Percentiles rank a stretch among this genome's conserved stretches.
These are phyloP conservation scores for Phialocephala subalpina DNA, from an alignment of 2,329 filamentous ascomycete species.

Conservation along the genomic window DNA sequence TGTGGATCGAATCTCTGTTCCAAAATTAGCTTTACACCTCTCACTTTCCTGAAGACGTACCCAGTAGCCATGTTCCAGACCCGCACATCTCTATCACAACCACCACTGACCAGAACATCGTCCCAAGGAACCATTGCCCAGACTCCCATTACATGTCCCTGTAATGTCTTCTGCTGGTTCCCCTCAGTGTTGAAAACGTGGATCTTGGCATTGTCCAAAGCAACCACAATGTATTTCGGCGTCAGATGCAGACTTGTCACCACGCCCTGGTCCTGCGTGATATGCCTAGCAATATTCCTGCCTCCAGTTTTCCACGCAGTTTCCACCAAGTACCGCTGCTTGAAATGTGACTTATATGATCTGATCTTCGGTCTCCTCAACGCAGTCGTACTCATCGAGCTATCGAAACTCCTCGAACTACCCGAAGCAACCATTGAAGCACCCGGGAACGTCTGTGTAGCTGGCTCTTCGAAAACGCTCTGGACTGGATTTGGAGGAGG, in stretches of 20 bases:
- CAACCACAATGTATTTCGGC: conserved; percentile 95
- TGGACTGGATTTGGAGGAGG: conserved; percentile 42
- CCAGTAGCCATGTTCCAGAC: conserved; percentile 97
- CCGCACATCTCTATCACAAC: conserved; percentile 94
- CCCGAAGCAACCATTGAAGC: conserved; percentile 43
- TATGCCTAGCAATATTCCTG: conserved; percentile 82
- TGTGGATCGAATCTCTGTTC: conserved; percentile 75
- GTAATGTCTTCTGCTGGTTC: conserved; percentile 84
- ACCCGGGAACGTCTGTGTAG: conserved; percentile 54
- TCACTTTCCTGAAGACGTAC: conserved; percentile 58
- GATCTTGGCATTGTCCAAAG: conserved; percentile 97
- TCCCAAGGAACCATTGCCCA: conserved; percentile 99
- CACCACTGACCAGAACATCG: conserved; percentile 92
- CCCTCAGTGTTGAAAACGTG: conserved; percentile 97
- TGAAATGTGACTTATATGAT: conserved; percentile 96
- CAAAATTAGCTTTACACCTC: conserved; percentile 39
- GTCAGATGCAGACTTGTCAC: conserved; percentile 96
- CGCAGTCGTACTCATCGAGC: conserved; percentile 48
- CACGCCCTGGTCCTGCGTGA: conserved; percentile 95
- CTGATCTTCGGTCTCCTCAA: conserved; percentile 68
- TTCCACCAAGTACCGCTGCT: conserved; percentile 95
- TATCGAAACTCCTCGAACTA: conserved; percentile 62
- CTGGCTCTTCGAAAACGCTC: conserved; percentile 23
- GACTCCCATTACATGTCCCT: conserved; percentile 98
- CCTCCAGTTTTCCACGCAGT: conserved; percentile 96